phyloP scores from a whole-genome alignment of 352 stramenopile genomes.

The Stramenopiles sp. region DNA sequence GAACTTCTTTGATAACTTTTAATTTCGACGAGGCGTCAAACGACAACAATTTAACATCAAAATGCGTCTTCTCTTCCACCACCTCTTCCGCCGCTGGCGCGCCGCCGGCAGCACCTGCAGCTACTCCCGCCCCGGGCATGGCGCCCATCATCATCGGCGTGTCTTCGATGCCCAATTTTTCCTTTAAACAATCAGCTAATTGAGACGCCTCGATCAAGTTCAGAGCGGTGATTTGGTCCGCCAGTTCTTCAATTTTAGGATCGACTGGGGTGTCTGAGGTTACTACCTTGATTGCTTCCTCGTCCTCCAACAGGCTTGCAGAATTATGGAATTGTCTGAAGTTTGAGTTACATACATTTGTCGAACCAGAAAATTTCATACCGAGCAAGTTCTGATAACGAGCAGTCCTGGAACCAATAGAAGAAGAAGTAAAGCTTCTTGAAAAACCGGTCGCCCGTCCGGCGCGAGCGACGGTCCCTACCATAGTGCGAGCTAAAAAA shows the following conservation, averaged over 20 bases:
- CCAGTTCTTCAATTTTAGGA: background rate
- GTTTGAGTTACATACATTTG: too few species aligned
- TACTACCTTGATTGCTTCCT: background rate
- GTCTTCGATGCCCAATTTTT: slow-evolving; percentile 8
- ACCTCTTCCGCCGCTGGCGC: background rate
- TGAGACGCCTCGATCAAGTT: background rate
- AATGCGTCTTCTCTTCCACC: background rate
- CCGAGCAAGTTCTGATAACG: too few species aligned
- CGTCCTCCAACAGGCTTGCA: background rate
- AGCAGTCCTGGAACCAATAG: too few species aligned
- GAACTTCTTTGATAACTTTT: slow-evolving; percentile 12
- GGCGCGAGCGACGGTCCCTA: too few species aligned
- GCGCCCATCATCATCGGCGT: background rate
- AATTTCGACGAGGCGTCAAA: slow-evolving; percentile 4
- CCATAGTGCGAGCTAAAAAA: too few species aligned
- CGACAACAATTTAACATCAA: slow-evolving; percentile 6
- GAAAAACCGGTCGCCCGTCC: too few species aligned
- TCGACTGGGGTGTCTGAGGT: background rate
- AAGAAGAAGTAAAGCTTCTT: too few species aligned
- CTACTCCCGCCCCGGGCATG: background rate
- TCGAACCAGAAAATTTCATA: too few species aligned
- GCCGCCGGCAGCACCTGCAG: background rate
- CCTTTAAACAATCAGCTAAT: background rate
- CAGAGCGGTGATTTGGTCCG: background rate
- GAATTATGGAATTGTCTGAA: too few species aligned